phyloP scores from a whole-genome alignment of 2,329 filamentous ascomycete species.

The Pseudocercospora macadamiae region DNA sequence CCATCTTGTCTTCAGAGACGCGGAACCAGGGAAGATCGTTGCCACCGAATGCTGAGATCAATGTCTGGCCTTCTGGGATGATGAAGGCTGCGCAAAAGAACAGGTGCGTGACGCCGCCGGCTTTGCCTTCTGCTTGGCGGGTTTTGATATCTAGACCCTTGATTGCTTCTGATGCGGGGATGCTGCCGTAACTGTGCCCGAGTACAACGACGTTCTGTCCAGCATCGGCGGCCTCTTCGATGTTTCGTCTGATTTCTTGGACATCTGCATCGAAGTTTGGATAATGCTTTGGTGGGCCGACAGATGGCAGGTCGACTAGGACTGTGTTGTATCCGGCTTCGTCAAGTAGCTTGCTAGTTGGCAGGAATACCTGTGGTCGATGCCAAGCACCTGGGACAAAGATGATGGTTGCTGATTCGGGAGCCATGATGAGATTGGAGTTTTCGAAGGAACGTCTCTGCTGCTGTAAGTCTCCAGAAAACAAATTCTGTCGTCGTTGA shows the following conservation, averaged over 20 bases:
- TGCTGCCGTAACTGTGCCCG: slow-evolving; percentile 38
- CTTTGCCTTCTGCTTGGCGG: slow-evolving; percentile 16
- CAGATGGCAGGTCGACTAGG: slow-evolving; percentile 12
- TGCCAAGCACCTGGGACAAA: slow-evolving; percentile 22
- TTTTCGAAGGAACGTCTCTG: no score
- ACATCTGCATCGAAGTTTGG: slow-evolving; percentile 13
- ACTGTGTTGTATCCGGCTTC: slow-evolving; percentile 13
- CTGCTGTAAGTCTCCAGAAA: no score
- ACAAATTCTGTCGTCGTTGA: no score
- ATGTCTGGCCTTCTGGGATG: slow-evolving; percentile 21
- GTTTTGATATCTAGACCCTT: slow-evolving; percentile 19
- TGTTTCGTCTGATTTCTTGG: slow-evolving; percentile 8
- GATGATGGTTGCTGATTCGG: slow-evolving; percentile 14
- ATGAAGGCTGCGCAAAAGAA: slow-evolving; percentile 34
- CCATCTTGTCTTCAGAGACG: slow-evolving; percentile 17
- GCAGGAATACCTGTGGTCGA: slow-evolving; percentile 8
- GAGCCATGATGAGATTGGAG: not conserved
- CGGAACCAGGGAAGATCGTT: slow-evolving; percentile 15
- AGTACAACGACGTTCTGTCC: slow-evolving; percentile 34
- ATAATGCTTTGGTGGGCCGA: slow-evolving; percentile 3
- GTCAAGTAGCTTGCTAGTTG: slow-evolving; percentile 4
- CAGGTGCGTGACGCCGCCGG: slow-evolving; percentile 30
- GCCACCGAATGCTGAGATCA: slow-evolving; percentile 25
- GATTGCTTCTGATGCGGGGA: slow-evolving; percentile 32
- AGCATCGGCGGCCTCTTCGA: slow-evolving; percentile 26